A percentile compares a stretch with the other conserved stretches of the same genome.
phyloP scores from a whole-genome alignment of 2,329 filamentous ascomycete genomes.

The Nectriaceae sp. region DNA sequence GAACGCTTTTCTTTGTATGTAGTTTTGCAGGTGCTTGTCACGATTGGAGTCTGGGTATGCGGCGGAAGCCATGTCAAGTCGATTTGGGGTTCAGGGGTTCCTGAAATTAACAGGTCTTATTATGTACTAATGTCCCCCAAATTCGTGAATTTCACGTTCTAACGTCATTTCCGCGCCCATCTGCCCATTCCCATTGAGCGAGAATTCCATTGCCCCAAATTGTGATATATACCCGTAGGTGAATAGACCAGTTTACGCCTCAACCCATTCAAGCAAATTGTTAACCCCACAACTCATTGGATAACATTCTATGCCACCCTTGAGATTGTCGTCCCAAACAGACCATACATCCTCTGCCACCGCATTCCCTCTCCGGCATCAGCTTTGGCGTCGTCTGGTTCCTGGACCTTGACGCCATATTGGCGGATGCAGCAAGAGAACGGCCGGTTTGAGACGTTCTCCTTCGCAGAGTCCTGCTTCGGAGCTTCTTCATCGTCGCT shows the following conservation, averaged over 20 bases:
- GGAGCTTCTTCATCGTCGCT: slow-evolving; percentile 35
- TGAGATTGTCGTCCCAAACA: slow-evolving; percentile 65
- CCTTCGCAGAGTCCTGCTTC: slow-evolving; percentile 3
- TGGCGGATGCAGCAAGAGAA: slow-evolving; percentile 73
- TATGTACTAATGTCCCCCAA: no score
- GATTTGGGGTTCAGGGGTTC: slow-evolving; percentile 18
- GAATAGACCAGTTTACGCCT: no score
- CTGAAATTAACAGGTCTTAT: background rate
- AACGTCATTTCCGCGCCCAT: no score
- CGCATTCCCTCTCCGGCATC: slow-evolving; percentile 47
- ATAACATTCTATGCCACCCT: background rate
- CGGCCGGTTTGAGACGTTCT: slow-evolving; percentile 52
- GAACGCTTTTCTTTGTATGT: slow-evolving; percentile 17
- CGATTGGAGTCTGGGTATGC: slow-evolving; percentile 27
- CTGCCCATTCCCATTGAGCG: no score
- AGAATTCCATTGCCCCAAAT: no score
- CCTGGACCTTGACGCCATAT: slow-evolving; percentile 59
- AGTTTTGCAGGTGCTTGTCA: slow-evolving; percentile 8
- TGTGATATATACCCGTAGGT: no score
- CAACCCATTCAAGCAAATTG: no score
- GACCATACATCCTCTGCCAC: slow-evolving; percentile 64
- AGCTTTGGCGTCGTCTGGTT: slow-evolving; percentile 43
- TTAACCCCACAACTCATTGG: no score
- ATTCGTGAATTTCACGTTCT: no score
- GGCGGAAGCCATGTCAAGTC: slow-evolving; percentile 16